Evolutionary conservation across 176 grass and related monocot genomes (phyloP), one percentile per base, ranked within the genome.

Genomic region (Miscanthus lutarioriparius): DNA sequence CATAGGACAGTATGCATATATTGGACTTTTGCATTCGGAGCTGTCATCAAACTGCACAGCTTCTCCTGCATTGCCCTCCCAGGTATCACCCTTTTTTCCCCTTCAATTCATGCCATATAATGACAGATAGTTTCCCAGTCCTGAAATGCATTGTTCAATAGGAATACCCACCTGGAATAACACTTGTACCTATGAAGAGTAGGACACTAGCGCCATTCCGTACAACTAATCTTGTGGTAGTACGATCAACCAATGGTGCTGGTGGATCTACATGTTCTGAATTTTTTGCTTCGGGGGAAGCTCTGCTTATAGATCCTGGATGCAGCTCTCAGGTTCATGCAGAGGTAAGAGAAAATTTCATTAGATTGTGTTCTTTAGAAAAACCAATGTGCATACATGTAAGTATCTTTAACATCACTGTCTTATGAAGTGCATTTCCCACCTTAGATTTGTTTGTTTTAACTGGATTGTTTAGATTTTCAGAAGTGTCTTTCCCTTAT

Each of bases 141-240:
- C 80, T 90, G 68, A 87, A 51, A 22, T 28, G 30, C 49, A 41
- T 77, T 56, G n/a, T 40, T 71, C 74, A 6, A 81, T 78, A 98
- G 96, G 96, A 98, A 59, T 98, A 95, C 26, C 96, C 96, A 73
- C 96, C 96, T 56, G 93, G 91, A 92, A 90, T 98, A 67, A 95
- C 61, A 19, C 80, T 98, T 78, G 80, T 98, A 26, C 96, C 96
- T 16, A 98, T 98, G 96, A 98, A 94, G 89, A 95, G 96, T 72
- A 87, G 69, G 61, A 98, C 96, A n/a, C 20, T 81, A 47, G n/a
- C 53, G 2, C 96, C 96, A 61, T 98, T 98, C 82, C 63, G 78
- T 19, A 95, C 96, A 36, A 98, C 96, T 89, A 98, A 98, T 89
- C 85, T 95, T 38, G 83, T 98, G 70, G 83, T 95, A 58, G 69